A percentile compares a stretch with the other conserved stretches of the same genome.
Evolutionary conservation across 2,329 filamentous ascomycete genomes (phyloP).

Genomic region (Phoma sp.): DNA sequence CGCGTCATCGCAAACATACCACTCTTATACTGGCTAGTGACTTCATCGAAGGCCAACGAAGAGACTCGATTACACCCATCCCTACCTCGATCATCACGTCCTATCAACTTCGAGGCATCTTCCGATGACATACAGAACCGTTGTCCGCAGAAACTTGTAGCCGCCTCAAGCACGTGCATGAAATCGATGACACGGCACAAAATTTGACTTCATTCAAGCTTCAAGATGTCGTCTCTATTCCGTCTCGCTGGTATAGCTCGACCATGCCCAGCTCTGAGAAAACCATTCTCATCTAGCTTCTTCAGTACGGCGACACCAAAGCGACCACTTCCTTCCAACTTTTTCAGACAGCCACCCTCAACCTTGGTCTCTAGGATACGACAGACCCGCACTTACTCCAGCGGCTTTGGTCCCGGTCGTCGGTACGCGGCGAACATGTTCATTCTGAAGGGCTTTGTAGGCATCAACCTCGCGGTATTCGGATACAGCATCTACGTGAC

Average conservation of each 20-base stretch:
- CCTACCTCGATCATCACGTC: neutral
- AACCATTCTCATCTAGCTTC: slow-evolving; percentile 6
- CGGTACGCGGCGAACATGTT: slow-evolving; percentile 5
- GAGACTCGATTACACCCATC: neutral
- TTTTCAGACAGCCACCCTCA: slow-evolving; percentile 23
- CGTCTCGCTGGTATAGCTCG: slow-evolving; percentile 22
- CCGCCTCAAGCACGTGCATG: neutral
- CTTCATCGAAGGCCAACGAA: neutral
- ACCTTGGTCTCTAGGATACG: slow-evolving; percentile 12
- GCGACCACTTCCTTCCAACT: slow-evolving; percentile 23
- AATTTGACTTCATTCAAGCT: neutral
- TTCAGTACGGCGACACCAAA: slow-evolving; percentile 16
- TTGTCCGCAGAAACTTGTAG: neutral
- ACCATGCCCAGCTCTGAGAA: slow-evolving; percentile 3
- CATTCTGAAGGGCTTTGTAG: slow-evolving; percentile 49
- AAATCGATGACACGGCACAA: neutral
- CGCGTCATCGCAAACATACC: neutral
- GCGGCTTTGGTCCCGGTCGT: slow-evolving; percentile 8
- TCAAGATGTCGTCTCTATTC: slow-evolving; percentile 22
- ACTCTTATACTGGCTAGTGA: neutral
- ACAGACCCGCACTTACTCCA: slow-evolving; percentile 11
- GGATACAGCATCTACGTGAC: slow-evolving; percentile 46
- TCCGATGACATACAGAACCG: neutral
- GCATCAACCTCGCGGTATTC: slow-evolving; percentile 52
- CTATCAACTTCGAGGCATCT: neutral